Conservation (phyloP, 352 stramenopile genomes). For the Phytophthora pinifolia region DNA sequence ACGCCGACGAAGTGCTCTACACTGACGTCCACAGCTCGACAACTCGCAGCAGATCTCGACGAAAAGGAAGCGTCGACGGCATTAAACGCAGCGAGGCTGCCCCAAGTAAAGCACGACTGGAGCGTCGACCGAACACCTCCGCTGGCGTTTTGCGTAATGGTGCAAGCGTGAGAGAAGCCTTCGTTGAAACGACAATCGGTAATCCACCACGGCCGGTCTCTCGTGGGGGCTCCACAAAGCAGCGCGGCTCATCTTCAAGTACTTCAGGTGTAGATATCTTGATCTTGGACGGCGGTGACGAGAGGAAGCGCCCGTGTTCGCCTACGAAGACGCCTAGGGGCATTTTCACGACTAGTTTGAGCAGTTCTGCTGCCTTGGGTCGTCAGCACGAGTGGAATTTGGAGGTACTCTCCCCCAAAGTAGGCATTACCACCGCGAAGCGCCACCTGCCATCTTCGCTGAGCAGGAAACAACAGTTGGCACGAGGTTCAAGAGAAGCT, state of each 20-base stretch:
- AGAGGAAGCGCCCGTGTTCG: slow-evolving; percentile 46
- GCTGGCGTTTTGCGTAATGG: slow-evolving; percentile 46
- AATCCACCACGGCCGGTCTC: slow-evolving; percentile 14
- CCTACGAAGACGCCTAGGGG: slow-evolving; percentile 49
- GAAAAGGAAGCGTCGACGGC: slow-evolving; percentile 31
- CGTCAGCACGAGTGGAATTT: slow-evolving; percentile 57
- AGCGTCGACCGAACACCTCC: slow-evolving; percentile 53
- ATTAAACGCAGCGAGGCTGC: slow-evolving; percentile 4
- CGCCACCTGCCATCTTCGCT: slow-evolving; percentile 34
- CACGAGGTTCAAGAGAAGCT: slow-evolving; percentile 12
- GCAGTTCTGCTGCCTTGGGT: slow-evolving; percentile 15
- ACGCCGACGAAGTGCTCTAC: slow-evolving; percentile 25
- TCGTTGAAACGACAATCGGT: slow-evolving; percentile 35
- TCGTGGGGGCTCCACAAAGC: slow-evolving; percentile 20
- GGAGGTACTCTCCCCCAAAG: slow-evolving; percentile 50
- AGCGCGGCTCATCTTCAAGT: slow-evolving; percentile 10
- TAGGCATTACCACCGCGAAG: slow-evolving; percentile 48
- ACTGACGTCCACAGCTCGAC: slow-evolving; percentile 4
- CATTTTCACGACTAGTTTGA: slow-evolving; percentile 41
- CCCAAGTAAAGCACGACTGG: slow-evolving; percentile 14
- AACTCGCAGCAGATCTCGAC: slow-evolving; percentile 11
- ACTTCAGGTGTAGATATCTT: slow-evolving; percentile 50
- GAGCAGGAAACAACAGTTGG: slow-evolving; percentile 37
- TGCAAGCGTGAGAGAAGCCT: slow-evolving; percentile 49
- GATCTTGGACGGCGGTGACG: slow-evolving; percentile 53